Base-by-base conservation (phyloP, 225 moss, liverwort and hornwort species). In the Climacium dendroides region DNA sequence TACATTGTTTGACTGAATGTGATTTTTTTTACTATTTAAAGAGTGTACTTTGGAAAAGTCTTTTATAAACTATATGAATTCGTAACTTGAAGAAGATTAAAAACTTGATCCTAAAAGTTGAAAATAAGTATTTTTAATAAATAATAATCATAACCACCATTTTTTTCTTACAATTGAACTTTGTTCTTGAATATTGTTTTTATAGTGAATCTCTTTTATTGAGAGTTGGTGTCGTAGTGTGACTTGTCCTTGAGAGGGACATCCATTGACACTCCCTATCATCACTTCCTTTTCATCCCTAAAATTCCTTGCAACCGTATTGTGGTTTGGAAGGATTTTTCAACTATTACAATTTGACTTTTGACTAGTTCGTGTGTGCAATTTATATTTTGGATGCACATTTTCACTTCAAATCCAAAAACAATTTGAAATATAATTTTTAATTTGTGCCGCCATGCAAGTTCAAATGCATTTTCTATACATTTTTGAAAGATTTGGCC, bases 401-500 rank as follows among this genome's bases (percentile, higher is more conserved):
- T 43, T 43, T 43, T 26, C 3, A 43, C 45, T 28, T 17, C 5
- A 28, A 10, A 41, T 15, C 3, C 1, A 2, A 10, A 71, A 45
- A 45, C 1, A 67, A 22, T 11, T 66, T 11, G 3, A 67, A 13
- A 9, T 64, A 9, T 18, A 10, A 18, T 64, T 9, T 34, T 5
- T 2, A 24, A 69, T 13, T 28, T 24, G 15, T 5, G 0, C 2
- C 1, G 11, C 25, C 3, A 25, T 14, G 4, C 1, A 1, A 66
- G 3, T 12, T 22, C 0, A 12, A 0, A 41, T 70, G 15, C 39
- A 41, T 15, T 41, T 25, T 70, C 41, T 25, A 17, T 17, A 3
- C 26, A 28, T 15, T 29, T 43, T 72, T 17, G 6, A 29, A 47
- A 11, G 2, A 45, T 47, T 18, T 17, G 28, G 3, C 29, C 0